Evolutionary conservation across 2,329 filamentous ascomycete genomes (phyloP), one percentile per base, ranked within the genome.

Genomic region (Stagonosporopsis chrysanthemi): DNA sequence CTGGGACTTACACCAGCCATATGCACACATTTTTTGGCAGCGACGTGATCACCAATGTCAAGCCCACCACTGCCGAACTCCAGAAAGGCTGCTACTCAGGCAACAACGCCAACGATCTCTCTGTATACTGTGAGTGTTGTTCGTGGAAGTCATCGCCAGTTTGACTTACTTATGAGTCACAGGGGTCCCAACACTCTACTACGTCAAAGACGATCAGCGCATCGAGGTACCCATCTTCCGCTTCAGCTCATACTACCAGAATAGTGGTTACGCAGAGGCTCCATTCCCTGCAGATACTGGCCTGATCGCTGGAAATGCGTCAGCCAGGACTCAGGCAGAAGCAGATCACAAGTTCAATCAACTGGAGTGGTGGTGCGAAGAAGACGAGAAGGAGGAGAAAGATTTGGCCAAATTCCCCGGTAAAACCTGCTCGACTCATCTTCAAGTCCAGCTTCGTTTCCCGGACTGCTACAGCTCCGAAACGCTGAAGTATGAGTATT

Each of bases 101-200:
- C 39, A 63, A 77, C 55, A 80, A 80, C 64, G 75, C 75, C 24
- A 80, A 80, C 46, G 78, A 80, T 57, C 4, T 80, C 3, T 80
- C 77, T 0, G 65, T 73, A 7, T 80, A 80, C 70, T 80, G 74
- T 70, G 56, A 52, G 71, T 24, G 5, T 6, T 2, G 11, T 39
- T 15, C 4, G 3, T 35, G 12, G 8, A 23, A 14, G 17, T 4
- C 3, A 19, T 33, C n/a, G 4, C 19, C n/a, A 33, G 1, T 24
- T 24, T 33, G 12, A 29, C 6, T 3, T 11, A 36, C 39, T 41
- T 4, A 31, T 22, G 15, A 17, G 6, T 24, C 17, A 1, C 35
- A 77, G 71, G 75, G 77, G 67, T 74, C 3, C 77, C 76, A 0
- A 78, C 77, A 1, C 70, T 78, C 29, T 70, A 73, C 14, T 70